These are phyloP conservation scores for Pseudocercospora crystallina DNA, from an alignment of 2,329 filamentous ascomycete genomes.

Conservation along the genomic window DNA sequence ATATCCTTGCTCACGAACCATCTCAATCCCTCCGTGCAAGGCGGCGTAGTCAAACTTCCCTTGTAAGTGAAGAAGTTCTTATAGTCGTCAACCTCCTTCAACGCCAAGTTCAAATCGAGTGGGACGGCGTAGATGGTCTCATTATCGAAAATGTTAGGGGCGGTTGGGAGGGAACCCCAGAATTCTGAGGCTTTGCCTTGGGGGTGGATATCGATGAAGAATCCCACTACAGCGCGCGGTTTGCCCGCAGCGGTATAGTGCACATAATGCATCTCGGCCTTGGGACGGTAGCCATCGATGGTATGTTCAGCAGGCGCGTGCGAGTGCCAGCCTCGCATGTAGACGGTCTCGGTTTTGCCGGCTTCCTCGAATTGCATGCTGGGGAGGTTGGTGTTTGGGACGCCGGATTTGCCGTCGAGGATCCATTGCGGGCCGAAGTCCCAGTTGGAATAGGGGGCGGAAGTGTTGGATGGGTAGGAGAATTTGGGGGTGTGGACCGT, in stretches of 20 bases:
- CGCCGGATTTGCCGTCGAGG: slow-evolving; percentile 36
- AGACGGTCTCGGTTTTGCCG: slow-evolving; percentile 45
- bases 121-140: slow-evolving; percentile 9
- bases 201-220: slow-evolving; percentile 44
- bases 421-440: slow-evolving; percentile 51
- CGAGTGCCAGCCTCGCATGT: slow-evolving; percentile 53
- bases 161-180: no score
- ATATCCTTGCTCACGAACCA: slow-evolving; percentile 48
- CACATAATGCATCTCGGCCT: slow-evolving; percentile 53
- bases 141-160: slow-evolving; percentile 17
- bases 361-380: slow-evolving; percentile 47
- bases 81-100: slow-evolving; percentile 42
- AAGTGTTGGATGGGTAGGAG: slow-evolving; percentile 36
- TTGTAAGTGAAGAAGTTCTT: slow-evolving; percentile 52
- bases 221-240: slow-evolving; percentile 47
- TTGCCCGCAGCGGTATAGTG: slow-evolving; percentile 45
- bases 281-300: slow-evolving; percentile 44
- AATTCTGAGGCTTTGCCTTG: no score
- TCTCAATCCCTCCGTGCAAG: slow-evolving; percentile 47
- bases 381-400: slow-evolving; percentile 42
- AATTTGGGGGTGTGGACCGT: slow-evolving; percentile 6
- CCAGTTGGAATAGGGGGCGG: slow-evolving; percentile 51
- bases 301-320: slow-evolving; percentile 53
- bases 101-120: slow-evolving; percentile 36
- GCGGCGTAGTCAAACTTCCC: slow-evolving; percentile 50